phyloP scores from a whole-genome alignment of 2,329 filamentous ascomycete species.

The Colletotrichum higginsianum region DNA sequence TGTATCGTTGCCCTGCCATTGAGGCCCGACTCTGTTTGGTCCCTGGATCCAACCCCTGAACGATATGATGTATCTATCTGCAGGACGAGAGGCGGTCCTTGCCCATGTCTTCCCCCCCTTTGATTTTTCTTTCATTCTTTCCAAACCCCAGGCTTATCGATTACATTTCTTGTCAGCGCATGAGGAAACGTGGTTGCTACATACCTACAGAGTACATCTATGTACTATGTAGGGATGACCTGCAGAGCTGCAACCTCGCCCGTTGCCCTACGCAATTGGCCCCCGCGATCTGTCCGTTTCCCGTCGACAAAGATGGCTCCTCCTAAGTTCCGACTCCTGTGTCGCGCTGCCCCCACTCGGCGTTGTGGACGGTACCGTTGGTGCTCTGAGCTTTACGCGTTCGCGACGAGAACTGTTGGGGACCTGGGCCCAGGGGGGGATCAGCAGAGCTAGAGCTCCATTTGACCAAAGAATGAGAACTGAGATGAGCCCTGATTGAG shows the following conservation, averaged over 20 bases:
- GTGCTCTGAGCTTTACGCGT: constrained; percentile 38
- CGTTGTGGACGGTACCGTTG: constrained; percentile 21
- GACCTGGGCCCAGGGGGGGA: constrained; percentile 1
- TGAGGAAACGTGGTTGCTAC: neutral
- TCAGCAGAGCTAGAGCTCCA: neutral
- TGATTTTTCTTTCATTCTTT: neutral
- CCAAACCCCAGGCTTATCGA: neutral
- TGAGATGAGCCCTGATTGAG: constrained; percentile 4
- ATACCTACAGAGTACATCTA: no score
- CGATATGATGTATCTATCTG: neutral
- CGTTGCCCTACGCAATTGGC: constrained; percentile 6
- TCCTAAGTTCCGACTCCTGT: neutral
- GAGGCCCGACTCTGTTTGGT: neutral
- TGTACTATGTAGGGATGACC: constrained; percentile 24
- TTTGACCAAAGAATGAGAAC: constrained; percentile 13
- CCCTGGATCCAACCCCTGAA: neutral
- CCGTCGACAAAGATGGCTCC: constrained; percentile 15
- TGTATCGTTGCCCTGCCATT: constrained; percentile 20
- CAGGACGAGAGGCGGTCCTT: neutral
- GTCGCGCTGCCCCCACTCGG: constrained; percentile 6
- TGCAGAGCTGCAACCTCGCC: constrained; percentile 43
- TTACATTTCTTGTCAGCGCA: neutral
- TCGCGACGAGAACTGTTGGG: constrained; percentile 41
- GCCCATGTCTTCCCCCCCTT: neutral
- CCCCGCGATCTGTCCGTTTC: constrained; percentile 4